These are phyloP conservation scores for Endothia cerciana DNA, from an alignment of 2,329 filamentous ascomycete species.

Conservation along the genomic window DNA sequence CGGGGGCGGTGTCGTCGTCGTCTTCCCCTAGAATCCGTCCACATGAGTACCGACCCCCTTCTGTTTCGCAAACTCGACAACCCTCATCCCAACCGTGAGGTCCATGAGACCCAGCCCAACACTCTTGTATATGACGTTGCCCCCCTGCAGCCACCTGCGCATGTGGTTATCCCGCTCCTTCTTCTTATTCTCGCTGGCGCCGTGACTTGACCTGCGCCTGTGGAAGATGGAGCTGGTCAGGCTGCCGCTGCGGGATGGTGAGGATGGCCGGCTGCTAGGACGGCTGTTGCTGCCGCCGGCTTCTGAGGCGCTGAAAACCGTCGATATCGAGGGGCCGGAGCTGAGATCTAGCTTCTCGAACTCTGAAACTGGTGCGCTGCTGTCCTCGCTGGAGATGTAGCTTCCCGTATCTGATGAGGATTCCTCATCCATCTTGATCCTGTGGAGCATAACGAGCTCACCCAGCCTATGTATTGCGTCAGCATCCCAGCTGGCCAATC, in stretches of 20 bases:
- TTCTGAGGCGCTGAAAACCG: slow-evolving; percentile 39
- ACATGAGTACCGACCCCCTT: slow-evolving; percentile 59
- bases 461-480: slow-evolving; percentile 59
- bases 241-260: slow-evolving; percentile 32
- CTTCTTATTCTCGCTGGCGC: slow-evolving; percentile 38
- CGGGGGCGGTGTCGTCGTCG: not conserved
- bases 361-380: slow-evolving; percentile 40
- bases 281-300: slow-evolving; percentile 21
- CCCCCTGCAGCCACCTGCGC: slow-evolving; percentile 59
- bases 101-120: slow-evolving; percentile 71
- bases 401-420: slow-evolving; percentile 32
- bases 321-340: slow-evolving; percentile 43
- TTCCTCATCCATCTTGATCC: slow-evolving; percentile 46
- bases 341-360: slow-evolving; percentile 40
- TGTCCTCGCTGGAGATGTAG: slow-evolving; percentile 29
- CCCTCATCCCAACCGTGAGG: slow-evolving; percentile 61
- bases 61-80: slow-evolving; percentile 59
- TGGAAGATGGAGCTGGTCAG: slow-evolving; percentile 37
- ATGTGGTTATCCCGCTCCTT: slow-evolving; percentile 54
- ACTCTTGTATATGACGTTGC: slow-evolving; percentile 71
- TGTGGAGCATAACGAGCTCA: slow-evolving; percentile 70
- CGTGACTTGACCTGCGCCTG: slow-evolving; percentile 38
- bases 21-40: slow-evolving; percentile 50
- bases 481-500: not conserved
- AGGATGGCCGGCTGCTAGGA: slow-evolving; percentile 16